phyloP scores from a whole-genome alignment of 208 protist genomes.

The Leishmania tarentolae region DNA sequence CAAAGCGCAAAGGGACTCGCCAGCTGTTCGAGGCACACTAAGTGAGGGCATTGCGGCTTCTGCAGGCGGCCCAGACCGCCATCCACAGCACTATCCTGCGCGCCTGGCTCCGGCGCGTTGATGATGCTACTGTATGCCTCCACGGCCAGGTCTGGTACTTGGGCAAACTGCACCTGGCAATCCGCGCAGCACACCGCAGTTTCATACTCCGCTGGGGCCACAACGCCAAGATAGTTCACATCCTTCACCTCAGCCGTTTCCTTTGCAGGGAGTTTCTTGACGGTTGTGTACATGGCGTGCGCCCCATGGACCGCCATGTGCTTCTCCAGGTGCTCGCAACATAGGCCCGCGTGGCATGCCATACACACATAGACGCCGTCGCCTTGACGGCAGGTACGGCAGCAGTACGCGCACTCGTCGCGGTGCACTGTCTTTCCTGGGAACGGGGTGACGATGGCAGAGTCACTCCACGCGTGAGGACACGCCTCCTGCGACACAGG shows the following conservation, averaged over 20 bases:
- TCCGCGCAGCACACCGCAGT: conserved; percentile 63
- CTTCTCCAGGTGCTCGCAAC: conserved; percentile 72
- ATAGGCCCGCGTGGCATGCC: conserved; percentile 76
- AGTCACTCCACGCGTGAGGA: conserved; percentile 82
- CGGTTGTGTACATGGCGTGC: conserved; percentile 76
- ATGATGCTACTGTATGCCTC: conserved; percentile 62
- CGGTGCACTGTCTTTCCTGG: conserved; percentile 57
- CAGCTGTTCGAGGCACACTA: conserved; percentile 81
- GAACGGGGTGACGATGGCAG: conserved; percentile 38
- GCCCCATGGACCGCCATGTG: conserved; percentile 47
- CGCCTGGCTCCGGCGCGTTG: conserved; percentile 62
- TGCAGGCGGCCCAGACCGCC: conserved; percentile 23
- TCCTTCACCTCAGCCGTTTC: conserved; percentile 45
- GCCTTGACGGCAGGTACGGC: conserved; percentile 55
- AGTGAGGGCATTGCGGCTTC: conserved; percentile 73
- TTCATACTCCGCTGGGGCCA: conserved; percentile 67
- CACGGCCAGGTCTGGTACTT: conserved; percentile 49
- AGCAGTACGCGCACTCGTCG: conserved; percentile 92
- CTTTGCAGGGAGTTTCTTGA: conserved; percentile 68
- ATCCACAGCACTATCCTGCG: conserved; percentile 38
- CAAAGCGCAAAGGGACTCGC: conserved; percentile 51
- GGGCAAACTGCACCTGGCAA: conserved; percentile 48
- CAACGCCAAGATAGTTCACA: conserved; percentile 70
- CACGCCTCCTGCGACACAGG: conserved; percentile 58
- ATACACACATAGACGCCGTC: conserved; percentile 86